phyloP scores from a whole-genome alignment of 1,139 yeast genomes.

The Debaryomycetaceae sp. region DNA sequence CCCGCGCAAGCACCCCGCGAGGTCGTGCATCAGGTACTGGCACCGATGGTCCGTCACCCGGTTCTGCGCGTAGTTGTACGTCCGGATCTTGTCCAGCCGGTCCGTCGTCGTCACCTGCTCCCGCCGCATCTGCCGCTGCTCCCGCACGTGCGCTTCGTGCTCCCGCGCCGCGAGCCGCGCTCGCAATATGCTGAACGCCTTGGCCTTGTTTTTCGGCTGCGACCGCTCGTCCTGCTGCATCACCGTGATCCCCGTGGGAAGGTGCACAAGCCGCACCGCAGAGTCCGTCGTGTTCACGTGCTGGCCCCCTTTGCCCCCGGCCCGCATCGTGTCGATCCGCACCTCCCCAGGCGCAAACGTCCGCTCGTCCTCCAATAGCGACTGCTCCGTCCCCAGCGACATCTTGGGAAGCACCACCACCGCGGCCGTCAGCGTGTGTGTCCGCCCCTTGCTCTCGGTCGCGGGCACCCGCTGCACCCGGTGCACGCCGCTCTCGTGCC shows the following conservation, averaged over 20 bases:
- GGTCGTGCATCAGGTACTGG: slow-evolving; percentile 64
- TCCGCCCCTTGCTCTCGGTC: slow-evolving; percentile 88
- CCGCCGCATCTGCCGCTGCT: slow-evolving; percentile 58
- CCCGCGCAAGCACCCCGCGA: slow-evolving; percentile 76
- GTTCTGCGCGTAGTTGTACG: slow-evolving; percentile 88
- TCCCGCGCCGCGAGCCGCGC: slow-evolving; percentile 80
- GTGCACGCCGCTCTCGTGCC: slow-evolving; percentile 93
- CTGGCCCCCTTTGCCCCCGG: slow-evolving; percentile 98
- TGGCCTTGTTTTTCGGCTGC: slow-evolving; percentile 92
- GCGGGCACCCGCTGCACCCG: slow-evolving; percentile 90
- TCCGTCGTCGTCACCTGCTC: slow-evolving; percentile 85
- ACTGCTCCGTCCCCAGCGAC: slow-evolving; percentile 44
- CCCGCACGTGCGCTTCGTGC: slow-evolving; percentile 49
- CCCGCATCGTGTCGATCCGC: slow-evolving; percentile 88
- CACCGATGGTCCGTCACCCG: slow-evolving; percentile 92
- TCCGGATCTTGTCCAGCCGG: slow-evolving; percentile 85
- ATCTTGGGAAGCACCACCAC: slow-evolving; percentile 88
- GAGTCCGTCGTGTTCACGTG: slow-evolving; percentile 98
- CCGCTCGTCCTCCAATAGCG: slow-evolving; percentile 53
- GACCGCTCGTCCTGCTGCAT: slow-evolving; percentile 92
- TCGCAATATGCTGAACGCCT: slow-evolving; percentile 73
- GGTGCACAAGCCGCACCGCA: slow-evolving; percentile 86
- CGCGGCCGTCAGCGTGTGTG: slow-evolving; percentile 94
- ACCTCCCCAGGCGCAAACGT: slow-evolving; percentile 81
- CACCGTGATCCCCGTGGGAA: slow-evolving; percentile 84